Percentiles rank a stretch among this genome's conserved stretches.
Evolutionary conservation across 352 stramenopile species (phyloP).

Genomic region (Plasmopara muralis): DNA sequence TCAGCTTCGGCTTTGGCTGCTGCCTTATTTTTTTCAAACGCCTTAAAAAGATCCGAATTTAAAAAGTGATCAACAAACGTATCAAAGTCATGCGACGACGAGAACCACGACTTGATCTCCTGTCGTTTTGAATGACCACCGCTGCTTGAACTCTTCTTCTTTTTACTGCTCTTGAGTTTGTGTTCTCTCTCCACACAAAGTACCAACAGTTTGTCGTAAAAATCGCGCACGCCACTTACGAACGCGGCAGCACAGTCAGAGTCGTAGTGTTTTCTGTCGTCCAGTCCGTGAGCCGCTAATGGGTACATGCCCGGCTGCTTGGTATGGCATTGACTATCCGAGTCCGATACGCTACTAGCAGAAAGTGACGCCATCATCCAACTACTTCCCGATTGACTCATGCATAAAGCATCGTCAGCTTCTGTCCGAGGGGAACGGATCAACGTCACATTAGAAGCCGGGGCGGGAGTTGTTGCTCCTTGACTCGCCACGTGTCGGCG

Average conservation of each 20-base stretch:
- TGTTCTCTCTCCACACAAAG: conserved; percentile 57
- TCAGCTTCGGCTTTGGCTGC: conserved; percentile 23
- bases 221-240: conserved; percentile 47
- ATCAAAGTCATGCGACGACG: conserved; percentile 75
- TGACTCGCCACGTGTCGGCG: conserved; percentile 25
- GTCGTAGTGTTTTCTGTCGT: conserved; percentile 63
- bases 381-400: conserved; percentile 35
- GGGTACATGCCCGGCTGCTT: conserved; percentile 18
- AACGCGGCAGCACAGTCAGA: conserved; percentile 49
- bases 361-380: conserved; percentile 28
- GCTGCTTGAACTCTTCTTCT: conserved; percentile 40
- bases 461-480: conserved; percentile 33
- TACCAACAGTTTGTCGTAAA: conserved; percentile 54
- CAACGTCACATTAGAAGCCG: conserved; percentile 22
- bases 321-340: conserved; percentile 27
- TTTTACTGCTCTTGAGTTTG: conserved; percentile 40
- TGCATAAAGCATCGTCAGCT: conserved; percentile 37
- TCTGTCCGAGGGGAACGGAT: conserved; percentile 33
- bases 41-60: conserved; percentile 37
- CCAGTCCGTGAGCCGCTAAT: conserved; percentile 21
- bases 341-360: conserved; percentile 14
- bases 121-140: conserved; percentile 63
- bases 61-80: conserved; percentile 73
- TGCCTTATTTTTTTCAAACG: conserved; percentile 39
- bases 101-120: conserved; percentile 83